These are phyloP conservation scores for Alternaria infectoria DNA, from an alignment of 2,329 filamentous ascomycete genomes.

Conservation along the genomic window DNA sequence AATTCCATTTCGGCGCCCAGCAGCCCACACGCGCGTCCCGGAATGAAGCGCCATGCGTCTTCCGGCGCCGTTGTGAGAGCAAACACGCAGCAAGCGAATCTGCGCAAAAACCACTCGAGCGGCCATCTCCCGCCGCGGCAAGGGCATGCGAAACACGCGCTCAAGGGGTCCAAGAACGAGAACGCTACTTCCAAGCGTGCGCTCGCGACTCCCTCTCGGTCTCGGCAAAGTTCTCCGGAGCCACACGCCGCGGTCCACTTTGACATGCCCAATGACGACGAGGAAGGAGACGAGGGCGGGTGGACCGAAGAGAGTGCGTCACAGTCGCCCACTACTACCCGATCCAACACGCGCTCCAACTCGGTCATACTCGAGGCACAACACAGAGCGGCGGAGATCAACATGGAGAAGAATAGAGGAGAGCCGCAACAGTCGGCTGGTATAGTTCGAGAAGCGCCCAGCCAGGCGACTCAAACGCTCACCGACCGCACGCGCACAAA, in stretches of 20 bases:
- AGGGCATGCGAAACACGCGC: conserved; percentile 48
- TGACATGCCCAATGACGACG: conserved; percentile 42
- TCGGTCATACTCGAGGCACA: conserved; percentile 47
- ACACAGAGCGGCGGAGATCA: conserved; percentile 30
- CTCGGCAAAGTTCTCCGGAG: conserved; percentile 43
- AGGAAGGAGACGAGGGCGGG: conserved; percentile 44
- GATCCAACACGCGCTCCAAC: conserved; percentile 50
- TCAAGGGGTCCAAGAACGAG: conserved; percentile 45
- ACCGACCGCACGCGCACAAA: conserved; percentile 35
- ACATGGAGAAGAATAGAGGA: conserved; percentile 31
- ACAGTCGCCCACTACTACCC: conserved; percentile 50
- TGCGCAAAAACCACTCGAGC: conserved; percentile 54
- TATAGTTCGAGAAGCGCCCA: conserved; percentile 13
- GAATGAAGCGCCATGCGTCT: conserved; percentile 53
- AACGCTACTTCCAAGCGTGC: conserved; percentile 37
- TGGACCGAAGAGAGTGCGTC: conserved; percentile 53
- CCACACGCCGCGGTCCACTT: conserved; percentile 51
- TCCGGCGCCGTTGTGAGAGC: conserved; percentile 46
- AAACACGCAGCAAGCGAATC: conserved; percentile 39
- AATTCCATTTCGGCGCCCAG: conserved; percentile 43
- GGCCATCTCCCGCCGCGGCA: conserved; percentile 53
- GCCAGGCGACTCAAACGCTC: conserved; percentile 22
- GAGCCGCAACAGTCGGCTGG: conserved; percentile 19
- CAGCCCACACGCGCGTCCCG: conserved; percentile 44
- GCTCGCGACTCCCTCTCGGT: conserved; percentile 36